Evolutionary conservation across 2,329 filamentous ascomycete genomes (phyloP), one percentile per base, ranked within the genome.

Genomic region (Sporothrix brunneoviolacea): DNA sequence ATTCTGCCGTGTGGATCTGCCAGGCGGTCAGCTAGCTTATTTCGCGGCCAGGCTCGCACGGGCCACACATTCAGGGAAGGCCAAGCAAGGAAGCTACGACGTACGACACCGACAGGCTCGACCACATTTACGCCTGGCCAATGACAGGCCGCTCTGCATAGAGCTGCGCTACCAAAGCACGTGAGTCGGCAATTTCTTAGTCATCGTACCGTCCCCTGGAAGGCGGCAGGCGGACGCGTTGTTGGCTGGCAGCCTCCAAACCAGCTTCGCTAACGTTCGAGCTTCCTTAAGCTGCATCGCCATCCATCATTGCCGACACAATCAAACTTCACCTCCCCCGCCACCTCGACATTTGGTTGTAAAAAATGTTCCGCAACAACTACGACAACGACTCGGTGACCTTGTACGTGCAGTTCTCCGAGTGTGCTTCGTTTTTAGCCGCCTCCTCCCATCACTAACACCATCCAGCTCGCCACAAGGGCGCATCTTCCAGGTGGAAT

Each of bases 361-460:
- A n/a, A n/a, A n/a, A n/a, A n/a, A 97, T 98, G 93, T 98, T 98
- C 76, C 83, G 93, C 74, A 98, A 98, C 80, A 97, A 97, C 74
- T 98, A 98, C 80, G 93, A 98, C 77, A 98, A 98, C 83, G 93
- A 98, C 73, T 95, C 91, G 57, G 91, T 97, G 74, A 98, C 93
- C 74, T 98, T 97, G 90, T 95, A 79, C 73, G 84, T 72, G n/a
- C 21, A 6, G 57, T 51, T 49, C 4, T 21, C 21, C 55, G 60
- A n/a, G n/a, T n/a, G 3, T 49, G 49, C 40, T 7, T 55, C 10
- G 5, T n/a, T 27, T 22, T 38, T 18, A 56, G 7, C n/a, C 16
- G 51, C 54, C 60, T 60, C 63, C 64, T 52, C 45, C 58, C 60
- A 51, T 60, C 53, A 52, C 55, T 55, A 51, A 42, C 30, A 6